phyloP scores from a whole-genome alignment of 352 stramenopile species.

The Pythium utonaiense region DNA sequence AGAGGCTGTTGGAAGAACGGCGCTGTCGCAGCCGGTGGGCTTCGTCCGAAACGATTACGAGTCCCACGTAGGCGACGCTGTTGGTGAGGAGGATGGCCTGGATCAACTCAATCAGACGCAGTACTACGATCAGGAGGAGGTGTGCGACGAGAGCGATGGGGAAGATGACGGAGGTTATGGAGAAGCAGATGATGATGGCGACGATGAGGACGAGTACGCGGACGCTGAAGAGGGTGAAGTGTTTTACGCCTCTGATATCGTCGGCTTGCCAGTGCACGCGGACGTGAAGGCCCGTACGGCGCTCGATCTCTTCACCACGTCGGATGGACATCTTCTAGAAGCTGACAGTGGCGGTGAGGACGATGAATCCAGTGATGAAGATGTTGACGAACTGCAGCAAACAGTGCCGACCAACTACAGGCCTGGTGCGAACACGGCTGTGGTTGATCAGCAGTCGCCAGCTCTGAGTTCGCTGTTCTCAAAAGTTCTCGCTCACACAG shows the following conservation, averaged over 20 bases:
- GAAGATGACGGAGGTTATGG: no score
- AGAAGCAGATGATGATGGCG: neutral
- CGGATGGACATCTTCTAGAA: neutral
- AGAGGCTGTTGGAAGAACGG: neutral
- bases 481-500: neutral
- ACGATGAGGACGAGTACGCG: neutral
- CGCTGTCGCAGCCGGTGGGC: neutral
- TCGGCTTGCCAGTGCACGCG: constrained; percentile 11
- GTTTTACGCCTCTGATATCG: constrained; percentile 25
- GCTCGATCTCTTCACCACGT: constrained; percentile 14
- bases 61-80: no score
- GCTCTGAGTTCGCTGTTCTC: neutral
- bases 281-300: constrained; percentile 15
- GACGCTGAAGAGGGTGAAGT: constrained; percentile 14
- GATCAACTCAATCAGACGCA: neutral
- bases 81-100: neutral
- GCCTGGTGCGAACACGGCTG: neutral
- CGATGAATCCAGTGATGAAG: neutral
- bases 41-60: no score
- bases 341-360: neutral
- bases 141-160: neutral
- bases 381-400: neutral
- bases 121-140: neutral
- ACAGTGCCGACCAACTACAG: constrained; percentile 11
- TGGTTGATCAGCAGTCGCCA: neutral